These are phyloP conservation scores for Emmonsiellopsis sp. DNA, from an alignment of 2,329 filamentous ascomycete species.

Conservation along the genomic window DNA sequence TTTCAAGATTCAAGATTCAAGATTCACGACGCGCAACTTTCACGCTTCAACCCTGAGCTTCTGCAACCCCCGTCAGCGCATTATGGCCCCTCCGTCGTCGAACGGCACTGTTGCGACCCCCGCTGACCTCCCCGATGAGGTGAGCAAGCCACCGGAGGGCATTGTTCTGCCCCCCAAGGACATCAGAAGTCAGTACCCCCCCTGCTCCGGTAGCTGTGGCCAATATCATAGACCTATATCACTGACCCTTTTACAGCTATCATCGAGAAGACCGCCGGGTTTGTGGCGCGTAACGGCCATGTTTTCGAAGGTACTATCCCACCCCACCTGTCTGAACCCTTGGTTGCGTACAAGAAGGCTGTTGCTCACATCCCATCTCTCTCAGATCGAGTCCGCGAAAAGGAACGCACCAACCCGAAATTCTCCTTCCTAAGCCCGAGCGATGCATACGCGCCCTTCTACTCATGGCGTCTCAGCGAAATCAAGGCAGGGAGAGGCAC, in stretches of 20 bases:
- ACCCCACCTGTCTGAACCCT: not conserved
- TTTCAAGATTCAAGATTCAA: too few species aligned
- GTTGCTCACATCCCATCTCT: not conserved
- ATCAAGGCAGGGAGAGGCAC: constrained; percentile 77
- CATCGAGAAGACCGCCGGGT: constrained; percentile 91
- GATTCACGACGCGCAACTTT: not conserved
- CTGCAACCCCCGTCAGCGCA: constrained; percentile 2
- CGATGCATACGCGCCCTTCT: constrained; percentile 83
- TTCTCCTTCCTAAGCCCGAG: constrained; percentile 75
- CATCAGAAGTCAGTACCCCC: constrained; percentile 53
- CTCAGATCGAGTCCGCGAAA: constrained; percentile 70
- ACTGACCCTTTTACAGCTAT: constrained; percentile 41
- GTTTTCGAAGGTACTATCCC: constrained; percentile 53
- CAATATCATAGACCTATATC: not conserved
- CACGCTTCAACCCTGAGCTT: not conserved
- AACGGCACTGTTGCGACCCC: constrained; percentile 28
- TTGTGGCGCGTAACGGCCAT: constrained; percentile 60
- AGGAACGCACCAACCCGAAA: constrained; percentile 76
- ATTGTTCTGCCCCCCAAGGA: constrained; percentile 79
- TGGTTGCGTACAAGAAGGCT: not conserved
- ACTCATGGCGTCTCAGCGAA: constrained; percentile 81
- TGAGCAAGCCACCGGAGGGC: constrained; percentile 69
- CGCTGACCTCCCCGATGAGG: constrained; percentile 42
- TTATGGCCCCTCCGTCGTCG: constrained; percentile 32
- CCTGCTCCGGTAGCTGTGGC: not conserved